phyloP scores from a whole-genome alignment of 2,329 filamentous ascomycete genomes.

The Cladosporium sp. region DNA sequence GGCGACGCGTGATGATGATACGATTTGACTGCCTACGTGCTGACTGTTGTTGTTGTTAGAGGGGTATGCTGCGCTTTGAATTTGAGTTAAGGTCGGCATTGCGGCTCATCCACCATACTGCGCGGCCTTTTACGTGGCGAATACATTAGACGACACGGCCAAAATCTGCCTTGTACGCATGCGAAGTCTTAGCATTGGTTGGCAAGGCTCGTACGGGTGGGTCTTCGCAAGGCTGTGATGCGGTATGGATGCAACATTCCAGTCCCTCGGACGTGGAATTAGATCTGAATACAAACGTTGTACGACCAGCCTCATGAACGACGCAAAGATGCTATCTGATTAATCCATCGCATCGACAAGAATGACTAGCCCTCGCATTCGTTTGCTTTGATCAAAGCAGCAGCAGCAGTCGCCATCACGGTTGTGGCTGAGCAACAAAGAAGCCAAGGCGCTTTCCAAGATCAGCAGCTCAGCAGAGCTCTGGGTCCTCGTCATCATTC shows the following conservation, averaged over 20 bases:
- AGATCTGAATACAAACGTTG: neutral
- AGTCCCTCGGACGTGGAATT: neutral
- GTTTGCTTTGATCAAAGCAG: neutral
- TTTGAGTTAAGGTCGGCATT: neutral
- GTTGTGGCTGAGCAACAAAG: slow-evolving; percentile 17
- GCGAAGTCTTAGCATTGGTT: slow-evolving; percentile 1
- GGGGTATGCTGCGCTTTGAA: neutral
- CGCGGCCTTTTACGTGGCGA: neutral
- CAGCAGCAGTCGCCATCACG: neutral
- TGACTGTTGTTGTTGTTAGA: neutral
- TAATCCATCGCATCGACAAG: neutral
- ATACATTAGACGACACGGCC: neutral
- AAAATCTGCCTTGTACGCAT: neutral
- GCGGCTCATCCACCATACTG: neutral
- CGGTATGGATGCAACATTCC: neutral
- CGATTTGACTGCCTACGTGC: neutral
- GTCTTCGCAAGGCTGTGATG: neutral
- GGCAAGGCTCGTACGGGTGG: neutral
- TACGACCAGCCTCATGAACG: neutral
- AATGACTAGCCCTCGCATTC: neutral
- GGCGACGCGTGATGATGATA: neutral
- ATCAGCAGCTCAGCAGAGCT: slow-evolving; percentile 12
- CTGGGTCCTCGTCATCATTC: slow-evolving; percentile 13
- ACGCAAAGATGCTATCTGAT: neutral
- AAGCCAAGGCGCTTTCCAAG: slow-evolving; percentile 11